A percentile compares a stretch with the other conserved stretches of the same genome.
Conservation (phyloP, 1,284 basidiomycete genomes). For the Papiliotrema nemorosa region DNA sequence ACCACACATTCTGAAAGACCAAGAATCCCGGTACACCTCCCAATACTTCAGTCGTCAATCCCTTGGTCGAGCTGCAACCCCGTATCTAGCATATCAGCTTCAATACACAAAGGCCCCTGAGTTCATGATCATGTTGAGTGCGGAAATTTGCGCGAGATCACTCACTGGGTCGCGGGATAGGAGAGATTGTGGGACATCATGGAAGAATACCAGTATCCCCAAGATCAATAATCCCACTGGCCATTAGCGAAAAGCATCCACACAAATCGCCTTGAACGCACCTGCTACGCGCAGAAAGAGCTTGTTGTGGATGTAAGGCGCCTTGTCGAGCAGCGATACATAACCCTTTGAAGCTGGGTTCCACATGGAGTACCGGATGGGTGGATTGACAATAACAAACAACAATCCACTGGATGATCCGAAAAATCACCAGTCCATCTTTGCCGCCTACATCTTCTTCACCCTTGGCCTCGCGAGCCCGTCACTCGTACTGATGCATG, state of each 20-base stretch:
- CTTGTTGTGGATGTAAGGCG: background rate
- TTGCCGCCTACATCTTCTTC: too few species aligned
- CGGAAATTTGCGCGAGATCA: too few species aligned
- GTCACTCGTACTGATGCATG: too few species aligned
- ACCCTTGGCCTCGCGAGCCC: too few species aligned
- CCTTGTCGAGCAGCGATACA: background rate
- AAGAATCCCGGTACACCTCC: constrained; percentile 2
- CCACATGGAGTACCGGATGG: background rate
- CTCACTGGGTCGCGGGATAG: background rate
- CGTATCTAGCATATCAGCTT: background rate
- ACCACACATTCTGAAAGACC: constrained; percentile 2
- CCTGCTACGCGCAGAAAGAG: background rate
- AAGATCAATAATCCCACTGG: background rate
- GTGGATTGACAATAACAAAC: too few species aligned
- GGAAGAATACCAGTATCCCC: background rate
- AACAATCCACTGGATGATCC: too few species aligned
- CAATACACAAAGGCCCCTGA: too few species aligned
- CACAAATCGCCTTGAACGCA: background rate
- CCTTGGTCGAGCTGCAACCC: background rate
- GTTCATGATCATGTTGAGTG: too few species aligned
- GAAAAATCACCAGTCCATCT: too few species aligned
- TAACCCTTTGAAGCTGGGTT: background rate
- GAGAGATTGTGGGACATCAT: background rate
- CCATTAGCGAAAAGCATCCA: background rate
- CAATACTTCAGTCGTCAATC: background rate